These are phyloP conservation scores for Puccinia coronata DNA, from an alignment of 1,284 basidiomycete species.

Conservation along the genomic window DNA sequence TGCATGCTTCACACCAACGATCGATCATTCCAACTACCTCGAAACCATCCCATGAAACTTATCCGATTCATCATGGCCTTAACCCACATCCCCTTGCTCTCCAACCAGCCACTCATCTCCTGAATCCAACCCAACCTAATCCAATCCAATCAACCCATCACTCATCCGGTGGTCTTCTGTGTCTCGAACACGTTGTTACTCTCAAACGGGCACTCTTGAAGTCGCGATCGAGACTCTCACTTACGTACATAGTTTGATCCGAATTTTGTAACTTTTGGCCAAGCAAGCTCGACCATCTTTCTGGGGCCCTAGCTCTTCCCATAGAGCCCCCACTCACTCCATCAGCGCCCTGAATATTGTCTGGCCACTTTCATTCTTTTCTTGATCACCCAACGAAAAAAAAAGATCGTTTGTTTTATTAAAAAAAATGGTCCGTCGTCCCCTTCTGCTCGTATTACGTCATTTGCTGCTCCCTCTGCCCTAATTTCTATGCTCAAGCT, in stretches of 20 bases:
- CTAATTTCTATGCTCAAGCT: not conserved
- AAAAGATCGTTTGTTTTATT: not conserved
- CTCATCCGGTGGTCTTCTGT: not conserved
- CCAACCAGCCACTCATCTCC: not conserved
- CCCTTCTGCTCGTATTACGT: not conserved
- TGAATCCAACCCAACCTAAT: too few relatives aligned
- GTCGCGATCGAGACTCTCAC: not conserved
- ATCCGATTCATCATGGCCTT: not conserved
- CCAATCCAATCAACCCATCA: not conserved
- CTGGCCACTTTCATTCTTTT: not conserved
- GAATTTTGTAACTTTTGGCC: not conserved
- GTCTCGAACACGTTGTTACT: not conserved
- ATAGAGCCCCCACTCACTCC: not conserved
- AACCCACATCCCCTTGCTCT: not conserved
- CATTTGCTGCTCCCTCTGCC: not conserved
- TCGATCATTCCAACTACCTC: not conserved
- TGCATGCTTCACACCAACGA: not conserved
- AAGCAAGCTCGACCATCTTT: not conserved
- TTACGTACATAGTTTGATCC: not conserved
- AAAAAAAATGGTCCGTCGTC: not conserved
- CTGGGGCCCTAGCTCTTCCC: not conserved
- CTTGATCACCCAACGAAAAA: slow-evolving; percentile 9
- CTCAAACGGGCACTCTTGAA: not conserved
- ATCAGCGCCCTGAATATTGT: not conserved
- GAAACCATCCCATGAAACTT: not conserved